Conservation (phyloP, 495 filamentous ascomycete species). For the Penicillium mononematosum region DNA sequence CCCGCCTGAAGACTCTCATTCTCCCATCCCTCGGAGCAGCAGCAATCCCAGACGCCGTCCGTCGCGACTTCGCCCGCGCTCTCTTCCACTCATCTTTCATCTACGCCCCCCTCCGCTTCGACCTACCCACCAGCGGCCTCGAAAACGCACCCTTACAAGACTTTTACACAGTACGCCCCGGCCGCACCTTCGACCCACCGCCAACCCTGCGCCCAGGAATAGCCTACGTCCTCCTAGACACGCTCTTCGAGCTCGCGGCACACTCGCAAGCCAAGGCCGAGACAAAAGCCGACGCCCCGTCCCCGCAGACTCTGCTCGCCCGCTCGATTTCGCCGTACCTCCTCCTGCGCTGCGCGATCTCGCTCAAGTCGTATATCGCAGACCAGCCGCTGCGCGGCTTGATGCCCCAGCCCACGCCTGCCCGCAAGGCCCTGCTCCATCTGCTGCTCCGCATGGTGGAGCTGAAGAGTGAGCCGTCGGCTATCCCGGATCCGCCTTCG, state of each 20-base stretch:
- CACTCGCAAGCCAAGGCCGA: slow-evolving; percentile 32
- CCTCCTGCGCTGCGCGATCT: slow-evolving; percentile 75
- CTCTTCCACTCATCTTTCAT: slow-evolving; percentile 85
- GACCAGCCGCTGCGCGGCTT: slow-evolving; percentile 88
- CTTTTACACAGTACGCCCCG: slow-evolving; percentile 63
- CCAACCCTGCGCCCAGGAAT: slow-evolving; percentile 67
- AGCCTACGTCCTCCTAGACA: slow-evolving; percentile 75
- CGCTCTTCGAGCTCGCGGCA: slow-evolving; percentile 71
- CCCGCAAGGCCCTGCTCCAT: slow-evolving; percentile 74
- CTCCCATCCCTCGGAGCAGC: slow-evolving; percentile 69
- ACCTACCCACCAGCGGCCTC: slow-evolving; percentile 52
- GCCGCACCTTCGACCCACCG: slow-evolving; percentile 66
- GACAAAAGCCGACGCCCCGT: slow-evolving; percentile 6
- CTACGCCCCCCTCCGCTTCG: slow-evolving; percentile 64
- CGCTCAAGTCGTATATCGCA: slow-evolving; percentile 77
- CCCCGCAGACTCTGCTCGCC: slow-evolving; percentile 59
- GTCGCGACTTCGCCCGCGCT: slow-evolving; percentile 67
- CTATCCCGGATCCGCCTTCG: slow-evolving; percentile 62
- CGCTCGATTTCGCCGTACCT: slow-evolving; percentile 78
- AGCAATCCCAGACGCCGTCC: slow-evolving; percentile 61
- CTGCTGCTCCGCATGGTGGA: slow-evolving; percentile 62
- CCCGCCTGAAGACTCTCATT: slow-evolving; percentile 63
- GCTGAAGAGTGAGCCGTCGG: slow-evolving; percentile 67
- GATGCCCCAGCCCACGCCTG: slow-evolving; percentile 86
- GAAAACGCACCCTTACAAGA: slow-evolving; percentile 55